These are phyloP conservation scores for Trichoderma harzianum DNA, from an alignment of 2,329 filamentous ascomycete species.

Conservation along the genomic window DNA sequence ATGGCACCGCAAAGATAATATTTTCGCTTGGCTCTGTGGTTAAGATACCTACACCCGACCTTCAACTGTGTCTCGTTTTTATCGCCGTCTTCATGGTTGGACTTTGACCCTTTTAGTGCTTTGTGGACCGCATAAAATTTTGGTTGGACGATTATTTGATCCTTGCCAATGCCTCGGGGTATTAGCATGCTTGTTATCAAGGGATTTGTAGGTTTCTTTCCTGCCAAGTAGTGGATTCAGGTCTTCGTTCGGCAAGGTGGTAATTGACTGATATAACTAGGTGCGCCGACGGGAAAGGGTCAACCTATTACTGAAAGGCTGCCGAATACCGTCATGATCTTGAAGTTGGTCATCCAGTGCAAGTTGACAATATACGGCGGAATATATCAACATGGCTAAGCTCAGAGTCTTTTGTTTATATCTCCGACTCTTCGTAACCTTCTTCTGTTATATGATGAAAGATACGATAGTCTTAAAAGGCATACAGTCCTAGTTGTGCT, in stretches of 20 bases:
- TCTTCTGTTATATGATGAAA: neutral
- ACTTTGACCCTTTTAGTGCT: conserved; percentile 28
- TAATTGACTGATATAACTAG: conserved; percentile 7
- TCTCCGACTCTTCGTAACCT: conserved; percentile 30
- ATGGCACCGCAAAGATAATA: conserved; percentile 6
- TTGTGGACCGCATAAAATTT: conserved; percentile 28
- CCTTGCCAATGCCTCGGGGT: conserved; percentile 30
- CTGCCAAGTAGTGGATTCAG: neutral
- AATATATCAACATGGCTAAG: conserved; percentile 36
- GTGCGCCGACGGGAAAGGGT: conserved; percentile 28
- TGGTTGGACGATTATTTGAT: conserved; percentile 40
- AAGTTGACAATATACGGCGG: conserved; percentile 34
- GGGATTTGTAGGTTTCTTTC: conserved; percentile 27
- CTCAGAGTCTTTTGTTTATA: conserved; percentile 42
- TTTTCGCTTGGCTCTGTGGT: neutral
- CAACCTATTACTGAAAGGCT: conserved; percentile 24
- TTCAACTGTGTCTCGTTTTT: conserved; percentile 12
- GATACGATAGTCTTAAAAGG: neutral
- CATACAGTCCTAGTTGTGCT: neutral
- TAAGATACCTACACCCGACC: neutral
- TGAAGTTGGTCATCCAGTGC: conserved; percentile 35
- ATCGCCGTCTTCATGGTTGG: conserved; percentile 26
- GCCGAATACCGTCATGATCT: conserved; percentile 25
- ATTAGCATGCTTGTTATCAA: conserved; percentile 31
- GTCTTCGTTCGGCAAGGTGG: neutral